Base-by-base conservation (phyloP, 257 asterid species). In the Forsythia suspensa region DNA sequence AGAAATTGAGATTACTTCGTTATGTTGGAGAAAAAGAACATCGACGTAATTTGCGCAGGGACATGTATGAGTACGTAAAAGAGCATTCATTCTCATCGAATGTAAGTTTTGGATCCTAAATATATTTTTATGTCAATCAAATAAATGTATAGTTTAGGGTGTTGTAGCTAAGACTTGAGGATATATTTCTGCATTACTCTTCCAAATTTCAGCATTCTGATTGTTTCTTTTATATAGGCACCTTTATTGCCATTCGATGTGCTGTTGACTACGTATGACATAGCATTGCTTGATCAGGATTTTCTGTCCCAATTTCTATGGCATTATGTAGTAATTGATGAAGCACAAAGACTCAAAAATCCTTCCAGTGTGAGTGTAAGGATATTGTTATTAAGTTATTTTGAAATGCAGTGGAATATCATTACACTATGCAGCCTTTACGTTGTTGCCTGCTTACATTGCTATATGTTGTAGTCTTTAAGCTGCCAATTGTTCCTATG, bases 341-440 rank as follows among this genome's bases (percentile, higher is more conserved):
- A 95, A 89, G 99, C 99, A 69, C 98, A 95, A 81, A 89, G 99
- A 84, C 92, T 95, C 9, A 95, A 93, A 82, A 95, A 92, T 82
- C 90, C 98, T 78, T 86, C 91, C 80, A 93, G 97, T 75, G 98
- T 95, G 93, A 79, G 95, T 77, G 71, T 73, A 77, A 51, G 75
- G 13, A 68, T 48, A 48, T 29, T 44, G 9, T 36, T 15, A 41
- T 75, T 6, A 70, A 39, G 68, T 36, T 55, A 72, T 21, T 52
- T 38, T 20, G 63, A 77, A 51, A 82, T 61, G 52, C 13, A 5
- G 6, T 72, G 42, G 15, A 40, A 72, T 61, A 36, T 74, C 73
- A 29, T 29, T 63, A 71, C 5, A 13, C 39, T 40, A 44, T 46
- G 70, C 59, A 20, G 76, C 34, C 71, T 69, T 73, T 70, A 34